Conservation (phyloP, 345 rosid genomes). For the Toxicodendron radicans region DNA sequence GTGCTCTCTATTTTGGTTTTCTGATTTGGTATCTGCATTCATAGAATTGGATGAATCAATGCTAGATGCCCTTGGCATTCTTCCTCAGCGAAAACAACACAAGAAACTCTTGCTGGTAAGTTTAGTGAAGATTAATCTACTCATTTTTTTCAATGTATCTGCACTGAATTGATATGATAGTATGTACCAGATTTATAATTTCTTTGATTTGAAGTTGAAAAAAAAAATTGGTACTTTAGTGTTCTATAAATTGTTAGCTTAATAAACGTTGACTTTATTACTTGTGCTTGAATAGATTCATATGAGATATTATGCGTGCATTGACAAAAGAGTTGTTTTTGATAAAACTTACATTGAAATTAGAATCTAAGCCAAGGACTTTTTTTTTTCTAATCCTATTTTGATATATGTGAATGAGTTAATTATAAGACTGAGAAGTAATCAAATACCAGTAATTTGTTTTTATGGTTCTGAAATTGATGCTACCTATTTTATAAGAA, state of each 20-base stretch:
- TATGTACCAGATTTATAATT: not conserved
- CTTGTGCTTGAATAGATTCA: not conserved
- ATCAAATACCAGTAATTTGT: not conserved
- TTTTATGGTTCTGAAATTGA: not conserved
- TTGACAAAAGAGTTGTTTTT: not conserved
- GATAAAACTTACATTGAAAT: not conserved
- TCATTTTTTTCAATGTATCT: slow-evolving; percentile 3
- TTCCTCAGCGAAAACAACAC: slow-evolving; percentile 94
- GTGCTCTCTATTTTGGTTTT: too few species aligned
- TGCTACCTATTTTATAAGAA: not conserved
- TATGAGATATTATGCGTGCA: not conserved
- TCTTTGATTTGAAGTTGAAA: not conserved
- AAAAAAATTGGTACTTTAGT: not conserved
- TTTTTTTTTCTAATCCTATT: not conserved
- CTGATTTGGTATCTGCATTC: too few species aligned
- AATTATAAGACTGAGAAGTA: not conserved
- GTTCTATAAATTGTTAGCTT: not conserved
- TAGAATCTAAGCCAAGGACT: not conserved
- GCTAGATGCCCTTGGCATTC: slow-evolving; percentile 98
- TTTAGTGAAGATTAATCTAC: slow-evolving; percentile 18
- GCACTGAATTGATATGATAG: not conserved
- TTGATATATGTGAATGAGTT: not conserved
- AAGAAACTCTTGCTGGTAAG: too few species aligned
- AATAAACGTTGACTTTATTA: not conserved
- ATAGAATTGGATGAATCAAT: slow-evolving; percentile 91